Base-by-base conservation (phyloP, 768 basidiomycete species). In the Myochromella boudieri region DNA sequence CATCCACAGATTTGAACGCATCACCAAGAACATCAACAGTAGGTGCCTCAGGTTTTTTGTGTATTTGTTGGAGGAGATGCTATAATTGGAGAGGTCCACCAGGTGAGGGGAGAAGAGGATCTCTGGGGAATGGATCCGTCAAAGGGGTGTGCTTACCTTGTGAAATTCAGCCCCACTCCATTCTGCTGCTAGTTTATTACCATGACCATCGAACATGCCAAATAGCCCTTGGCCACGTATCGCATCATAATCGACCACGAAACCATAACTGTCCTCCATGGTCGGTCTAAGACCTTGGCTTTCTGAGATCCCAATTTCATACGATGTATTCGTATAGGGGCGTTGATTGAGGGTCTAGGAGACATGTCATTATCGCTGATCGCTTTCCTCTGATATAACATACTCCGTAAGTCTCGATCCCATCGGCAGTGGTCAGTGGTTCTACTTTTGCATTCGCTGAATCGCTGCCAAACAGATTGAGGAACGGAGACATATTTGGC, bases 231-330 rank as follows among this genome's bases (percentile, higher is more conserved):
- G 53, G 8, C 53, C 53, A 22, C 53, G 46, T 26, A 54, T 51
- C 10, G 32, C 42, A 27, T 54, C 44, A 20, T 47, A 54, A 45
- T 54, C 49, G 25, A 47, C 29, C 14, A 54, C 38, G 20, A 54
- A 54, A 3, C 53, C 53, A 45, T 54, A 48, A 33, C 53, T 54
- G 22, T 54, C 53, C 29, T 54, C 53, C 53, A 54, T 54, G 20
- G 49, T 47, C 3, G 22, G 6, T 26, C 53, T 47, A 3, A 39
- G 49, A 4, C 53, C 53, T 14, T 44, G 43, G 14, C 26, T 22
- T 12, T 54, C 38, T 0, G 49, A 36, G 10, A 54, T 32, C 15
- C 53, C 53, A 26, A 54, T 50, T 20, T 48, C 45, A 32, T 47
- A 54, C 2, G 45, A 47, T 25, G 20, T 51, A n/a, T 37, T 37